A percentile compares a stretch with the other conserved stretches of the same genome.
Conservation (phyloP, 2,329 filamentous ascomycete species). For the Nannizzia gypsea region DNA sequence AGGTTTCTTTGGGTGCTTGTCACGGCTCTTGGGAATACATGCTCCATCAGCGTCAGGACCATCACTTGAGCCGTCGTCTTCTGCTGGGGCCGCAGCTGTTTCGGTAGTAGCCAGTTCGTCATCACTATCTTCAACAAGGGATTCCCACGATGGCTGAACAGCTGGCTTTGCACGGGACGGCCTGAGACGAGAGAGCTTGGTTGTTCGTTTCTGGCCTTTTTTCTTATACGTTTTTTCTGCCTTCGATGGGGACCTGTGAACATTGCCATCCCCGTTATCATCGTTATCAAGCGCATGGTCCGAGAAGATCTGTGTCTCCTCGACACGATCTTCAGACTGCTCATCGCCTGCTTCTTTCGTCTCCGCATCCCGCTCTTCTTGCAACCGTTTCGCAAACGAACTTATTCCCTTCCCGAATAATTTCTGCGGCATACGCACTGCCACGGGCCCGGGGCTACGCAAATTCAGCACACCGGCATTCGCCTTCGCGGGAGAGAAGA, state of each 20-base stretch:
- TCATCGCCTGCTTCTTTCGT: slow-evolving; percentile 35
- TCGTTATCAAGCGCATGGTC: slow-evolving; percentile 26
- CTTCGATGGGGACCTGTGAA: neutral
- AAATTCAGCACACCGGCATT: neutral
- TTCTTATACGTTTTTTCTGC: slow-evolving; percentile 24
- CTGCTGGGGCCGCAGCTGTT: neutral
- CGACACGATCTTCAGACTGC: slow-evolving; percentile 29
- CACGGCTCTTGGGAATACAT: slow-evolving; percentile 11
- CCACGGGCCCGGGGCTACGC: slow-evolving; percentile 26
- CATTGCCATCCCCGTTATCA: neutral
- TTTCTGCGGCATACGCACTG: slow-evolving; percentile 24
- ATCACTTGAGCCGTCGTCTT: slow-evolving; percentile 13
- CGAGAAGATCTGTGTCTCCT: slow-evolving; percentile 17
- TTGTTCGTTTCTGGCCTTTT: slow-evolving; percentile 40
- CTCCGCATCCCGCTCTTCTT: slow-evolving; percentile 33
- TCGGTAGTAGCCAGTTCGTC: slow-evolving; percentile 20
- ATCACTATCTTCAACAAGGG: slow-evolving; percentile 14
- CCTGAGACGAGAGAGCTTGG: slow-evolving; percentile 33
- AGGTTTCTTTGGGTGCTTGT: slow-evolving; percentile 4
- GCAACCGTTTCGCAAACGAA: slow-evolving; percentile 28
- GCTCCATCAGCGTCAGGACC: slow-evolving; percentile 24
- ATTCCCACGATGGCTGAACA: slow-evolving; percentile 17
- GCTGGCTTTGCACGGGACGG: slow-evolving; percentile 28
- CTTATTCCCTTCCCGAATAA: slow-evolving; percentile 30
- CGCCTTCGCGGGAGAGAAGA: slow-evolving; percentile 18